Percentiles rank a stretch among this genome's conserved stretches.
Evolutionary conservation across 106 monocot genomes (phyloP).

Genomic region (Dioscorea dumetorum): DNA sequence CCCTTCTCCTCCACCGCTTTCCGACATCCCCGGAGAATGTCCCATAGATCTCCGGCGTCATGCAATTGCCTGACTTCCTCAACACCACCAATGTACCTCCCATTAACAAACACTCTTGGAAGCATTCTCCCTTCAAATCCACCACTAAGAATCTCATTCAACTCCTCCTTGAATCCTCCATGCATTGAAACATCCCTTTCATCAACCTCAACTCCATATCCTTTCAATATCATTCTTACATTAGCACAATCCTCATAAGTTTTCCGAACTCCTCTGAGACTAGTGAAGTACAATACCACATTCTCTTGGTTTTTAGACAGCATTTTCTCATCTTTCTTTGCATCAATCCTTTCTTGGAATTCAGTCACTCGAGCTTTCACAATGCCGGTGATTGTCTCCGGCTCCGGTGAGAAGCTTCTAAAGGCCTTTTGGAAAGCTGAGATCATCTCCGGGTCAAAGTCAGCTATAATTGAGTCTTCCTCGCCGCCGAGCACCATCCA

Average conservation of each 20-base stretch:
- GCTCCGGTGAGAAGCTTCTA: conserved; percentile 18
- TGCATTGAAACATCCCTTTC: conserved; percentile 92
- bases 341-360: conserved; percentile 67
- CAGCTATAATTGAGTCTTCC: conserved; percentile 9
- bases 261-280: conserved; percentile 68
- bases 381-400: conserved; percentile 23
- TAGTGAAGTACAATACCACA: conserved; percentile 75
- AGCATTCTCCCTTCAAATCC: conserved; percentile 26
- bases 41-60: conserved; percentile 40
- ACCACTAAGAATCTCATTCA: conserved; percentile 38
- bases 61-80: conserved; percentile 62
- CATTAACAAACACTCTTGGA: conserved; percentile 67
- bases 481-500: conserved; percentile 18
- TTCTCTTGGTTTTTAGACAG: conserved; percentile 25
- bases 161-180: conserved; percentile 58
- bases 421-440: conserved; percentile 33
- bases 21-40: conserved; percentile 42
- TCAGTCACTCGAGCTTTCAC: conserved; percentile 44
- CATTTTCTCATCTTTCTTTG: conserved; percentile 16
- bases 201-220: conserved; percentile 54
- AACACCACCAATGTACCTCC: conserved; percentile 55
- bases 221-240: conserved; percentile 30
- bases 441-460: conserved; percentile 38
- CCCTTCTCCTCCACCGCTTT: conserved; percentile 8
- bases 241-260: conserved; percentile 78